phyloP scores from a whole-genome alignment of 805 yeast species.

The Hanseniaspora clermontiae region DNA sequence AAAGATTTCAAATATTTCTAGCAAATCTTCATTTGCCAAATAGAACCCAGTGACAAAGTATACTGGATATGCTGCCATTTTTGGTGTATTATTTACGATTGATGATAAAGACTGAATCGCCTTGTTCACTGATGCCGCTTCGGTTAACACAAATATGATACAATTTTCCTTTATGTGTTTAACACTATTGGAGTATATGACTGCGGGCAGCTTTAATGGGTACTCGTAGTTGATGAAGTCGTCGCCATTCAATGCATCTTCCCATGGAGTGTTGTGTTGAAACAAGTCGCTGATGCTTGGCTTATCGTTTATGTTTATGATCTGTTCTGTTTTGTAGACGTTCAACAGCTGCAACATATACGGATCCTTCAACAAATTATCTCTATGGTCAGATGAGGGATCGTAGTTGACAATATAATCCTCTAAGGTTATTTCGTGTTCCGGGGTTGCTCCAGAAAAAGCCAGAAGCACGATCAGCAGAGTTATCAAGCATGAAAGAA shows the following conservation, averaged over 20 bases:
- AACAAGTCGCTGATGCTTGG: background rate
- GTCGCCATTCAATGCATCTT: background rate
- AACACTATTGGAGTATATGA: background rate
- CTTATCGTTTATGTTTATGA: background rate
- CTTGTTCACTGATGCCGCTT: background rate
- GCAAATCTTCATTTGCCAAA: background rate
- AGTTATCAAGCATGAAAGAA: background rate
- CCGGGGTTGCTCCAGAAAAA: background rate
- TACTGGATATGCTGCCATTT: background rate
- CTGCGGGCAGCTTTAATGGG: conserved; percentile 1
- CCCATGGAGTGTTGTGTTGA: background rate
- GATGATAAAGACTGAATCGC: background rate
- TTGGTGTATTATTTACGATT: background rate
- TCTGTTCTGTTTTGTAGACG: background rate
- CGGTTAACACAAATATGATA: conserved; percentile 3
- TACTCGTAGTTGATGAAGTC: background rate
- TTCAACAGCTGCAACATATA: conserved; percentile 3
- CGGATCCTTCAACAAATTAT: background rate
- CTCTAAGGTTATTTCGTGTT: background rate
- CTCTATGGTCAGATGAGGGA: background rate
- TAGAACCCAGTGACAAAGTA: conserved; percentile 9
- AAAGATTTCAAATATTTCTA: background rate
- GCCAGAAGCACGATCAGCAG: background rate
- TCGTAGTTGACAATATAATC: background rate
- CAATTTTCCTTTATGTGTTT: background rate